phyloP scores from a whole-genome alignment of 352 stramenopile species.

The Phytopythium vexans region DNA sequence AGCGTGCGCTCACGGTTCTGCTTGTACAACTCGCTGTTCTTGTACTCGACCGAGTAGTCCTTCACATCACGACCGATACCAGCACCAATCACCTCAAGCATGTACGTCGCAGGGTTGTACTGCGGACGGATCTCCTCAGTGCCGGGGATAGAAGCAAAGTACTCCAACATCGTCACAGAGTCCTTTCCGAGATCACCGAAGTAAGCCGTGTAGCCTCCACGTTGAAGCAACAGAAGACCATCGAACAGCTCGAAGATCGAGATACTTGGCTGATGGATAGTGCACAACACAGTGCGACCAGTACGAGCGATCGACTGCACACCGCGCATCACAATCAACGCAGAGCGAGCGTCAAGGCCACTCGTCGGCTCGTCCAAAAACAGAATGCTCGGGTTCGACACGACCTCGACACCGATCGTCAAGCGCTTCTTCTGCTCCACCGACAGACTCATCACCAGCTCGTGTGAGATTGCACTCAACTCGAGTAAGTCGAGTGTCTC shows the following conservation, averaged over 20 bases:
- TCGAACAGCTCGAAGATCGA: slow-evolving; percentile 94
- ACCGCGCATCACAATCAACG: slow-evolving; percentile 84
- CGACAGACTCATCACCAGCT: no score
- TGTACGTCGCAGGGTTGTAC: no score
- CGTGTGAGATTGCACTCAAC: no score
- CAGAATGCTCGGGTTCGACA: slow-evolving; percentile 91
- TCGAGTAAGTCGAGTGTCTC: no score
- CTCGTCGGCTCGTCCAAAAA: slow-evolving; percentile 93
- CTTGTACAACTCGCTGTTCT: no score
- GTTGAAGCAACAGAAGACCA: slow-evolving; percentile 79
- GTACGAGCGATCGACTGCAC: slow-evolving; percentile 83
- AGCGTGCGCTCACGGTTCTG: no score
- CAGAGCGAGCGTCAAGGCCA: slow-evolving; percentile 83
- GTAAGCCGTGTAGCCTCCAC: slow-evolving; percentile 57
- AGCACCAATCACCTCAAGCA: no score
- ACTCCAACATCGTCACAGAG: slow-evolving; percentile 80
- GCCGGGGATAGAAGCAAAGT: slow-evolving; percentile 79
- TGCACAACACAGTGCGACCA: slow-evolving; percentile 84
- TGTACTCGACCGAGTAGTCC: no score
- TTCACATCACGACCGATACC: no score
- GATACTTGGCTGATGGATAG: slow-evolving; percentile 59
- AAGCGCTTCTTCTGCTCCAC: no score
- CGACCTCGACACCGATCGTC: slow-evolving; percentile 91
- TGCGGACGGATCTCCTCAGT: slow-evolving; percentile 60
- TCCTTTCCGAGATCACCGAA: slow-evolving; percentile 87